Conservation (phyloP, 2,329 filamentous ascomycete genomes). For the Colletotrichum higginsianum region DNA sequence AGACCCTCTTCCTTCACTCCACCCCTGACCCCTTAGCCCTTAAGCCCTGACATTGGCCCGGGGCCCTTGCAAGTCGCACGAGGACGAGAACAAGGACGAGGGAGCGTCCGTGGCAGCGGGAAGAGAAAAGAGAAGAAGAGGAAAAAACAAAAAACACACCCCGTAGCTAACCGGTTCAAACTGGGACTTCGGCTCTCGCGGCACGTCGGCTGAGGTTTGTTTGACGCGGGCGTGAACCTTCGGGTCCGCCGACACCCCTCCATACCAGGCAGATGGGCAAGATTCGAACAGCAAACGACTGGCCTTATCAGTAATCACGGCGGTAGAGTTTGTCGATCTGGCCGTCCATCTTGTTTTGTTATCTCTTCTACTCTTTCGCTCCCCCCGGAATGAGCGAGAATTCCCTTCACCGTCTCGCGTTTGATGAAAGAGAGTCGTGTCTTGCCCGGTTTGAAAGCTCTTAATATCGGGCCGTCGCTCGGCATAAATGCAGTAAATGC, state of each 20-base stretch:
- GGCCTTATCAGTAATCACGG: conserved; percentile 9
- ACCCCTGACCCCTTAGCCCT: background rate
- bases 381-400: background rate
- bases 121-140: too few species aligned
- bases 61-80: background rate
- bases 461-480: conserved; percentile 21
- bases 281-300: background rate
- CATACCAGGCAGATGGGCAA: conserved; percentile 9
- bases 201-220: conserved; percentile 23
- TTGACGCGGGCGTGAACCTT: conserved; percentile 24
- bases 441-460: conserved; percentile 2
- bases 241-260: conserved; percentile 10
- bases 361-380: too few species aligned
- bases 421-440: conserved; percentile 13
- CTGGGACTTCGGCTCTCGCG: conserved; percentile 17
- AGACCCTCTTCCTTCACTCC: background rate
- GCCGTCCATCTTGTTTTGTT: too few species aligned
- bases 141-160: background rate
- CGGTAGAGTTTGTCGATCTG: too few species aligned
- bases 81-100: background rate
- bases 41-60: too few species aligned
- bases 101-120: background rate
- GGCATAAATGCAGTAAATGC: conserved; percentile 11
- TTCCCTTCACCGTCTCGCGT: background rate
- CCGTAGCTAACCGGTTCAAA: conserved; percentile 29